phyloP scores from a whole-genome alignment of 441 rosid genomes.

The Rhodomyrtus psidioides region DNA sequence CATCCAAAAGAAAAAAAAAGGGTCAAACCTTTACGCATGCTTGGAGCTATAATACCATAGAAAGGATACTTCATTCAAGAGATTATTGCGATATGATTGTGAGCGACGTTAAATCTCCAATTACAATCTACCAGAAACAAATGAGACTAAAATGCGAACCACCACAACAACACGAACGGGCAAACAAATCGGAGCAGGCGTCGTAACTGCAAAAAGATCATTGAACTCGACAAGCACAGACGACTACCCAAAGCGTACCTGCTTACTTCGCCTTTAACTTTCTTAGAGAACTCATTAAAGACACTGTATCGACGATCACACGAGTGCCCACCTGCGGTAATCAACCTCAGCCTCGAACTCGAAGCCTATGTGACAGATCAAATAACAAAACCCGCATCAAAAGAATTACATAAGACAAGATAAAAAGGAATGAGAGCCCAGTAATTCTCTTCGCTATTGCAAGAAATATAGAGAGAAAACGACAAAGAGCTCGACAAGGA shows the following conservation, averaged over 20 bases:
- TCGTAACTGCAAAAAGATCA: not conserved
- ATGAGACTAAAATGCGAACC: not conserved
- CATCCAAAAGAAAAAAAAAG: not conserved
- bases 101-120: not conserved
- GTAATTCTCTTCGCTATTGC: too few relatives aligned
- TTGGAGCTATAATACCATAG: not conserved
- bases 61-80: not conserved
- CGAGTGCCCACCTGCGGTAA: too few relatives aligned
- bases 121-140: not conserved
- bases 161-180: not conserved
- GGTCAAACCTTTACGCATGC: not conserved
- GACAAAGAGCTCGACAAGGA: too few relatives aligned
- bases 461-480: too few relatives aligned
- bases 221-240: not conserved
- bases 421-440: too few relatives aligned
- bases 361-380: too few relatives aligned
- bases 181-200: not conserved
- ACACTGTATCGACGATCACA: too few relatives aligned
- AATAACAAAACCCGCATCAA: too few relatives aligned
- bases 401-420: too few relatives aligned
- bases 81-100: not conserved
- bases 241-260: slow-evolving; percentile 24
- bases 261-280: slow-evolving; percentile 62
- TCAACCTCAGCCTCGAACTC: too few relatives aligned
- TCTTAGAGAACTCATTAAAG: too few relatives aligned